Base-by-base conservation (phyloP, 164 flowering plant species). In the Vitis vinifera region DNA sequence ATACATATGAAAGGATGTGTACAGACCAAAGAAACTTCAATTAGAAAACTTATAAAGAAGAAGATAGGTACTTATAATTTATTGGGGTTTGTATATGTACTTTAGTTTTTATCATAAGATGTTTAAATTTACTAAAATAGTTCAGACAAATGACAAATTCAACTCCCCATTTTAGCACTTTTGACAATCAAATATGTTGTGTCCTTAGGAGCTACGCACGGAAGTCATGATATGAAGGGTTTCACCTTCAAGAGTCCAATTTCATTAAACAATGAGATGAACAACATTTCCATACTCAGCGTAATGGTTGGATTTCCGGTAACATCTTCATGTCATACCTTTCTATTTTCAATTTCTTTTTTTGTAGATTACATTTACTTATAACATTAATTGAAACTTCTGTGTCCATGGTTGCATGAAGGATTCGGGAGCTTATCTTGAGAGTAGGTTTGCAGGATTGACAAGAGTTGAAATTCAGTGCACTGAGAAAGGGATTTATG, bases 291-390 rank as follows among this genome's bases (percentile, higher is more conserved):
- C 47, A 52, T 93, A 60, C 81, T 91, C 49, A 85, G 98, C 63
- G 85, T 76, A 10, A 84, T 89, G 89, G 90, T 85, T 72, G 98
- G 97, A 55, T 71, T 89, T 47, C 95, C 87, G 82, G 93, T 91
- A 87, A 30, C 16, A 52, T 19, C n/a, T 23, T 62, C 12, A 53
- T 17, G 9, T 1, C 14, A 49, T 9, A 57, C 17, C 60, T 23
- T 19, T 31, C 44, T 23, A 4, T 10, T 30, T 27, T 30, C 44
- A 31, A 27, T 11, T 14, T 1, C 29, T 23, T 3, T 9, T 48
- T 27, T 10, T 52, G 2, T 8, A 2, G 47, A 13, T 63, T 30
- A 55, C 14, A 23, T 55, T 15, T 47, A 37, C 7, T 55, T 14
- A 23, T 16, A 17, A 37, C 27, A 2, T 52, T 15, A 23, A 2